These are phyloP conservation scores for Pestalotiopsis sp. DNA, from an alignment of 2,329 filamentous ascomycete genomes.

Conservation along the genomic window DNA sequence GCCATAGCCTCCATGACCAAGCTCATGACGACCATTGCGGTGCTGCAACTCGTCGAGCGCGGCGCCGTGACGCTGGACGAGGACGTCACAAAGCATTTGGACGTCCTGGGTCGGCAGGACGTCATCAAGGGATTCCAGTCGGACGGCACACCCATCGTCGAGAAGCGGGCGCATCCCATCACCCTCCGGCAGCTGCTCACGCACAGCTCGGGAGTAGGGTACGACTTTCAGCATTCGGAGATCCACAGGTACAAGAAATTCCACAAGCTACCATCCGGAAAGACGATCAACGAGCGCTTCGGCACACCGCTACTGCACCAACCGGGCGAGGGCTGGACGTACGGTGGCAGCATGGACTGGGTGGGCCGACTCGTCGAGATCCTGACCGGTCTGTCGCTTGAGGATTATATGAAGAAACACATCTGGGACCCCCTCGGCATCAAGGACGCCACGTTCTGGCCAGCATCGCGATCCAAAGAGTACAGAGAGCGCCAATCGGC, in stretches of 20 bases:
- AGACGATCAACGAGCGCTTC: slow-evolving; percentile 29
- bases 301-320: slow-evolving; percentile 43
- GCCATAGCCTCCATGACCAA: slow-evolving; percentile 40
- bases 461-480: slow-evolving; percentile 16
- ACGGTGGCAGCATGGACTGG: slow-evolving; percentile 46
- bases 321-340: slow-evolving; percentile 45
- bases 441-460: slow-evolving; percentile 23
- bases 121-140: slow-evolving; percentile 46
- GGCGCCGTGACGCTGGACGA: slow-evolving; percentile 47
- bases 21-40: slow-evolving; percentile 47
- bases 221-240: slow-evolving; percentile 35
- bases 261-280: not conserved
- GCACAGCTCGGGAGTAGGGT: slow-evolving; percentile 46
- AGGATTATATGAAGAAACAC: slow-evolving; percentile 22
- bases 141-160: slow-evolving; percentile 33
- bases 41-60: slow-evolving; percentile 49
- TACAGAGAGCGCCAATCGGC: slow-evolving; percentile 20
- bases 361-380: slow-evolving; percentile 34
- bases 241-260: slow-evolving; percentile 8
- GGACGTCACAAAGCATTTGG: slow-evolving; percentile 44
- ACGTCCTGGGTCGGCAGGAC: slow-evolving; percentile 43
- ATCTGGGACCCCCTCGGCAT: slow-evolving; percentile 25
- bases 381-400: slow-evolving; percentile 25
- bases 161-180: slow-evolving; percentile 34
- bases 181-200: slow-evolving; percentile 50